phyloP scores from a whole-genome alignment of 2,329 filamentous ascomycete genomes.

The Fusarium circinatum region DNA sequence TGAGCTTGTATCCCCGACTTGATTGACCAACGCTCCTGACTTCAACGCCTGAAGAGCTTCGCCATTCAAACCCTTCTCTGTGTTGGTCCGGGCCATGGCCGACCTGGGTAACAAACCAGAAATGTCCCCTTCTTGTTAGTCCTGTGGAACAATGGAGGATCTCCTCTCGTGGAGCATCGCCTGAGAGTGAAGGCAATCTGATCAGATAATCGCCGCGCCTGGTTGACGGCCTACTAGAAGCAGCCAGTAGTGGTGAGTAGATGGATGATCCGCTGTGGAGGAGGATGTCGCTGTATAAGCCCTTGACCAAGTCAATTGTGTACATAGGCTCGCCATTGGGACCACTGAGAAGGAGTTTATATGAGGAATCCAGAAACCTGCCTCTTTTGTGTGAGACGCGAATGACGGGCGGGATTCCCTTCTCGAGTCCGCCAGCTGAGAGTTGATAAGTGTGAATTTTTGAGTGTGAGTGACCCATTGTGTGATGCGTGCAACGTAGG shows the following conservation, averaged over 20 bases:
- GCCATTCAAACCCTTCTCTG: slow-evolving; percentile 40
- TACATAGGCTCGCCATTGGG: slow-evolving; percentile 25
- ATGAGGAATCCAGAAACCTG: too few species aligned
- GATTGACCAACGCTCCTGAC: slow-evolving; percentile 34
- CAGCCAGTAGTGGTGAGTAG: slow-evolving; percentile 14
- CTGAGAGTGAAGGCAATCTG: slow-evolving; percentile 14
- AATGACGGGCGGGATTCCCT: slow-evolving; percentile 19
- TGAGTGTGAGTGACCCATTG: slow-evolving; percentile 34
- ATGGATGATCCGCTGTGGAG: slow-evolving; percentile 27
- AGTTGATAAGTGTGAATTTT: slow-evolving; percentile 16
- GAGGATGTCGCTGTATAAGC: slow-evolving; percentile 28
- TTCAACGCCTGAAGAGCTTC: slow-evolving; percentile 33
- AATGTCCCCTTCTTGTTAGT: slow-evolving; percentile 15
- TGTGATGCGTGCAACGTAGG: background rate
- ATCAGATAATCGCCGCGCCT: slow-evolving; percentile 24
- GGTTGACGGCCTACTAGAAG: background rate
- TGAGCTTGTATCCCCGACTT: slow-evolving; percentile 39
- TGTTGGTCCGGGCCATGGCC: slow-evolving; percentile 17
- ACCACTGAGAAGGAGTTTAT: slow-evolving; percentile 15
- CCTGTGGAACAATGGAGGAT: slow-evolving; percentile 20
- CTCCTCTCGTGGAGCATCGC: slow-evolving; percentile 3
- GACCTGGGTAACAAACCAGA: slow-evolving; percentile 37
- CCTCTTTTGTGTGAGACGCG: background rate
- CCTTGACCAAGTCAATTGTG: slow-evolving; percentile 17
- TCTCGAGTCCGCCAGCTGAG: background rate